Percentiles rank a stretch among this genome's conserved stretches.
Evolutionary conservation across 2,329 filamentous ascomycete species (phyloP).

Genomic region (Phaeosphaeriaceae sp.): DNA sequence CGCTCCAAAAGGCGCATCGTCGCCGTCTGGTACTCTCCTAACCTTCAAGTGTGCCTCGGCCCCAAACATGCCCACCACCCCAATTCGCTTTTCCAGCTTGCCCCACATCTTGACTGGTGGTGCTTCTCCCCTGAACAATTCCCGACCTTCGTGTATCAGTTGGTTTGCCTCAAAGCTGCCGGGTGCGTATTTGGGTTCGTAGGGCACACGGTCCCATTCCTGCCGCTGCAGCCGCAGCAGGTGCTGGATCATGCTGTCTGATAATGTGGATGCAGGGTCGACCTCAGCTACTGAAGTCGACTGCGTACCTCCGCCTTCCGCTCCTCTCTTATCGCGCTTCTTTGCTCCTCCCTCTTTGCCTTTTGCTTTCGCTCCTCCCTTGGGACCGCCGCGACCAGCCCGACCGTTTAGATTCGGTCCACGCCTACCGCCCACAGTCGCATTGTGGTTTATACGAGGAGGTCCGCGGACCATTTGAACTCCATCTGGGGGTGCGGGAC

Average conservation of each 20-base stretch:
- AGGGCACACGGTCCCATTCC: constrained; percentile 45
- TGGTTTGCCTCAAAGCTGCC: constrained; percentile 43
- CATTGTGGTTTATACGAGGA: constrained; percentile 26
- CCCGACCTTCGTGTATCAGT: constrained; percentile 40
- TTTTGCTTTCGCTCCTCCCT: constrained; percentile 6
- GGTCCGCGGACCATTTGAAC: constrained; percentile 42
- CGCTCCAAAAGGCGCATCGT: constrained; percentile 28
- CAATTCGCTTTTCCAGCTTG: constrained; percentile 37
- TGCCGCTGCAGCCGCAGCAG: constrained; percentile 43
- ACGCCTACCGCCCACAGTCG: constrained; percentile 14
- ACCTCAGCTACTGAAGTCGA: constrained; percentile 13
- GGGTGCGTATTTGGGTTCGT: constrained; percentile 44
- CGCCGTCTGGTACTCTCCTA: constrained; percentile 30
- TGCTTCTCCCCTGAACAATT: constrained; percentile 42
- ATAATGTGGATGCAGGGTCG: constrained; percentile 23
- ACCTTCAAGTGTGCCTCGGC: constrained; percentile 36
- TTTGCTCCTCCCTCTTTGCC: constrained; percentile 25
- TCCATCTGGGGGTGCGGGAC: constrained; percentile 26
- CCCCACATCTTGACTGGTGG: constrained; percentile 40
- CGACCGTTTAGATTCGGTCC: constrained; percentile 40
- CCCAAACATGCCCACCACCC: constrained; percentile 45
- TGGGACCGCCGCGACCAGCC: constrained; percentile 10
- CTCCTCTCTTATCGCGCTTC: constrained; percentile 24
- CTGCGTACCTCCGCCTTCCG: constrained; percentile 2
- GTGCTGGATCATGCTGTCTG: constrained; percentile 42